A percentile compares a stretch with the other conserved stretches of the same genome.
Evolutionary conservation across 176 grass and related monocot genomes (phyloP).

Genomic region (Oryza rufipogon): DNA sequence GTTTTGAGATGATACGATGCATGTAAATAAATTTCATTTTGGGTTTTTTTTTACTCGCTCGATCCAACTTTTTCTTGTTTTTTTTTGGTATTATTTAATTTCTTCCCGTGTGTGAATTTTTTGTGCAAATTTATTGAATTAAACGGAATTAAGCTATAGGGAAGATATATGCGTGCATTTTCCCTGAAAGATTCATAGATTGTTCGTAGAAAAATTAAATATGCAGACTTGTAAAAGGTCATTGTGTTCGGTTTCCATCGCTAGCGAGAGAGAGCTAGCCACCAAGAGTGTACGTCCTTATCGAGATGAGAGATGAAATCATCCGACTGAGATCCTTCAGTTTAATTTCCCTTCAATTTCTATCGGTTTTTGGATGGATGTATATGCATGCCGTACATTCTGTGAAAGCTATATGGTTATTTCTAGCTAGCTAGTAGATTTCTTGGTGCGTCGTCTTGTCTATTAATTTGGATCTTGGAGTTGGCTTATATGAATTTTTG

Average conservation of each 20-base stretch:
- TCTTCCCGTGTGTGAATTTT: constrained; percentile 8
- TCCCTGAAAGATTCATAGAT: background rate
- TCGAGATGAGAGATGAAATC: constrained; percentile 56
- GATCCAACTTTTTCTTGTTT: background rate
- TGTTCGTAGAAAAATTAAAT: background rate
- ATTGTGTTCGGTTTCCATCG: constrained; percentile 47
- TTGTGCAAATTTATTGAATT: constrained; percentile 5
- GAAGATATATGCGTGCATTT: background rate
- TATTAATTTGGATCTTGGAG: background rate
- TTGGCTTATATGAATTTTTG: background rate
- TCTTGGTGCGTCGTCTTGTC: constrained; percentile 1
- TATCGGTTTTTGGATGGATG: constrained; percentile 12
- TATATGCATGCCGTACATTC: constrained; percentile 20
- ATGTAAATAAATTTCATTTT: constrained; percentile 42
- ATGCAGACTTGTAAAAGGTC: constrained; percentile 23
- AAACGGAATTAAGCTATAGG: background rate
- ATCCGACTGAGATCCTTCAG: constrained; percentile 16
- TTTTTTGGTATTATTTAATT: background rate
- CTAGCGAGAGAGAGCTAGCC: constrained; percentile 16
- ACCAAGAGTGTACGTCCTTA: constrained; percentile 38
- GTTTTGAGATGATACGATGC: constrained; percentile 12
- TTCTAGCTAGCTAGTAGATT: background rate
- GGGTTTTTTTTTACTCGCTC: background rate
- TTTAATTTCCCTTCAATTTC: constrained; percentile 13
- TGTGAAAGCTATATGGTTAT: constrained; percentile 32